These are phyloP conservation scores for Parmelia sp. DNA, from an alignment of 495 filamentous ascomycete genomes.

Conservation along the genomic window DNA sequence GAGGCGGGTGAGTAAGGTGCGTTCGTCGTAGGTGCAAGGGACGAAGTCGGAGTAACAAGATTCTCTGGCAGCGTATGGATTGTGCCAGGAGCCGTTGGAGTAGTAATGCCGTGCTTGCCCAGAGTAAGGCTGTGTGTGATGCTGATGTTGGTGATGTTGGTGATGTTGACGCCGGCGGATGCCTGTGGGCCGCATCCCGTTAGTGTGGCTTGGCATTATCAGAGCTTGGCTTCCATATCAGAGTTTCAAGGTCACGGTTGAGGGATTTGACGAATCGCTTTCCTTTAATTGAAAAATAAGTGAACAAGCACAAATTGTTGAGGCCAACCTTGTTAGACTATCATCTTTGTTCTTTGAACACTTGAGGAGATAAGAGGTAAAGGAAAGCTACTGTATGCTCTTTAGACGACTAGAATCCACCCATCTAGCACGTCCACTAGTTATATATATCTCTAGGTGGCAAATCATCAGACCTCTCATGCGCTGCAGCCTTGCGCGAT, in stretches of 20 bases:
- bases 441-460: constrained; percentile 2
- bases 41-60: constrained; percentile 28
- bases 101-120: constrained; percentile 16
- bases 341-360: not conserved
- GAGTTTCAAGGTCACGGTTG: too few species aligned
- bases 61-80: constrained; percentile 20
- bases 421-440: not conserved
- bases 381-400: not conserved
- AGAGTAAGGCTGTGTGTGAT: not conserved
- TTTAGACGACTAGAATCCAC: not conserved
- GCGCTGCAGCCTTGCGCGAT: constrained; percentile 8
- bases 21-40: constrained; percentile 28
- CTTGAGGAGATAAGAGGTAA: not conserved
- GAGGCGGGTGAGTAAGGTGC: constrained; percentile 25
- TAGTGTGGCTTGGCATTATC: constrained; percentile 15
- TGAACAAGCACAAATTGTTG: not conserved
- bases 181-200: constrained; percentile 14
- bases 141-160: not conserved
- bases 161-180: constrained; percentile 14
- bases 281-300: too few species aligned
- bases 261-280: too few species aligned
- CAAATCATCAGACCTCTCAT: constrained; percentile 1
- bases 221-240: not conserved
- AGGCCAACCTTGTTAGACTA: too few species aligned
- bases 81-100: constrained; percentile 24